Base-by-base conservation (phyloP, 352 stramenopile species). In the Phytophthora agathidicida region DNA sequence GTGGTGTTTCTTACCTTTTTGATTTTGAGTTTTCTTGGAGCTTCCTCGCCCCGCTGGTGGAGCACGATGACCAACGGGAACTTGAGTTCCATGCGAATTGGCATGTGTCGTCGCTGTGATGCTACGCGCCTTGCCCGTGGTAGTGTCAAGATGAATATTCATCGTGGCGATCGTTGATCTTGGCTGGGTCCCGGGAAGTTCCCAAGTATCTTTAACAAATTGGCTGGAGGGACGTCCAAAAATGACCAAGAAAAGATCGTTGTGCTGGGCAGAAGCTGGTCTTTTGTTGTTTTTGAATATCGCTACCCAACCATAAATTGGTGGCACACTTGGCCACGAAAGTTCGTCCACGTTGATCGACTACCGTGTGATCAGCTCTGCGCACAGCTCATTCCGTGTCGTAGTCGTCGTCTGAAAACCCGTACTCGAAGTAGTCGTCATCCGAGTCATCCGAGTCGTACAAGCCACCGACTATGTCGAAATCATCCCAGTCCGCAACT, bases 401-500 rank as follows among this genome's bases (percentile, higher is more conserved):
- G 30, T 73, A 68, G 10, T 68, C 66, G 17, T 73, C 39, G 26
- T 71, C 52, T 27, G 44, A 65, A 58, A 65, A 54, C 20, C 52
- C 52, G 32, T 57, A 42, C 46, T 59, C 60, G 36, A 65, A 57
- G 22, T 66, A 61, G 41, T 72, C 67, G 22, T 70, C 52, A 46
- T 72, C 60, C 30, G 45, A 65, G 17, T 71, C 53, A 14, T 70
- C 62, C 30, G 49, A 70, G 33, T 73, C 41, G 39, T 68, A 51
- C 35, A 63, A 54, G 2, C 22, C 45, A 54, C 46, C 65, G 13
- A 60, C 61, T 10, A 70, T 39, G 24, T 68, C 69, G 44, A 75
- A 70, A 8, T 86, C 68, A 27, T 83, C 75, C 75, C 71, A 83
- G 43, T 84, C 79, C 17, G 75, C 71, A 50, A 73, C 77, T 62